Evolutionary conservation across 306 rosid species (phyloP), one percentile per base, ranked within the genome.

Genomic region (Dryas alaskensis): DNA sequence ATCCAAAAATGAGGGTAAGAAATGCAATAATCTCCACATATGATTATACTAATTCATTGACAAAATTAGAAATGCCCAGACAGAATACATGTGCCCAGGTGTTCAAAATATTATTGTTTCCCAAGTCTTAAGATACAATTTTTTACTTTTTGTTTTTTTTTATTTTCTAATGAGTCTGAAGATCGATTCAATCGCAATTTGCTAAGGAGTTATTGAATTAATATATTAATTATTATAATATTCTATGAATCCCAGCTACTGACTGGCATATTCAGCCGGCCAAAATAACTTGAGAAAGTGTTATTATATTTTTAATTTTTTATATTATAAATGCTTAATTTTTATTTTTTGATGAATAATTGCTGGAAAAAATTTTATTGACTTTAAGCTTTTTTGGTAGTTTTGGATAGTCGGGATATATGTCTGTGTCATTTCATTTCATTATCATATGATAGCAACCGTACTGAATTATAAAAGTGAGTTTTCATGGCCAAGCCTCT

Each of bases 41-140:
- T 19, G 22, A 45, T 1, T 49, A 43, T 17, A 44, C 13, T 19
- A 19, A 19, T 25, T 10, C 44, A 13, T 25, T 3, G 6, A 44
- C 51, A 65, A 44, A 46, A 10, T 0, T 45, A 19, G 43, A 65
- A 65, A 47, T 65, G 7, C 69, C 25, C 9, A 17, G 53, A 76
- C 65, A 76, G 43, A 17, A 54, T 54, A 72, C 73, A 63, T 53
- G 73, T 46, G 63, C 50, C 73, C 27, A 64, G 52, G 57, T 62
- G 71, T 70, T 61, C 19, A 69, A 48, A 51, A 49, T 40, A 1
- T 39, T 59, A 42, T 16, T n/a, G 47, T 39, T 76, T 48, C 74
- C 10, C 74, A 19, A 2, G 16, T 76, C 40, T 27, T 67, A 44
- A 58, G 49, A 69, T 63, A 65, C 72, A 65, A 53, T n/a, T 40